Evolutionary conservation across 192 early-diverging fungal species (phyloP), one percentile per base, ranked within the genome.

Genomic region (Umbelopsis vinacea): DNA sequence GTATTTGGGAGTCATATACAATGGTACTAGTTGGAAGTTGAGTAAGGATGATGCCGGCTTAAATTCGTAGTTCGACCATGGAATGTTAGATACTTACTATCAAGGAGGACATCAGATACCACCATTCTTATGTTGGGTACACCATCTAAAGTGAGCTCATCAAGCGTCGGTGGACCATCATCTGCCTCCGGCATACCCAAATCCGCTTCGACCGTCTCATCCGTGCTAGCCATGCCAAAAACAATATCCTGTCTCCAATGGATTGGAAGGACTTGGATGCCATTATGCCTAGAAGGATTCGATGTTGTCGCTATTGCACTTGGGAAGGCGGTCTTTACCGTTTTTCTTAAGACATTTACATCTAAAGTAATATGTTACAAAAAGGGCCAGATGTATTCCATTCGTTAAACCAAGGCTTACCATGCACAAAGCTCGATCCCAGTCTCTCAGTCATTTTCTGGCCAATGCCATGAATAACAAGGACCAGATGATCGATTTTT

Each of bases 381-480:
- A n/a, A n/a, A n/a, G n/a, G n/a, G n/a, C n/a, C n/a, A n/a, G n/a
- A n/a, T n/a, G n/a, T n/a, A n/a, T n/a, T n/a, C n/a, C n/a, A n/a
- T n/a, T n/a, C n/a, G n/a, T n/a, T n/a, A 0, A 46, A 46, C 69
- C 24, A 67, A 37, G 0, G 22, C 24, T 66, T 78, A 83, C 82
- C 82, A 72, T 87, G 82, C 14, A 89, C 79, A 78, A 89, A 89
- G 33, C 54, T 81, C 14, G 71, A 69, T 10, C 75, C 79, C 7
- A 72, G 82, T 29, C 84, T 75, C 63, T 94, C 92, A 26, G 89
- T 84, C 15, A 95, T 79, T 70, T 94, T 95, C 73, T 95, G 94
- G 22, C 94, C 94, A 60, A 95, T 89, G 0, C 94, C 94, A 69
- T 96, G 94, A 76, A 96, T 88, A 11, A 92, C 93, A 67, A 96